Evolutionary conservation across 2,329 filamentous ascomycete genomes (phyloP), one percentile per base, ranked within the genome.

Genomic region (Colletotrichum salicis): DNA sequence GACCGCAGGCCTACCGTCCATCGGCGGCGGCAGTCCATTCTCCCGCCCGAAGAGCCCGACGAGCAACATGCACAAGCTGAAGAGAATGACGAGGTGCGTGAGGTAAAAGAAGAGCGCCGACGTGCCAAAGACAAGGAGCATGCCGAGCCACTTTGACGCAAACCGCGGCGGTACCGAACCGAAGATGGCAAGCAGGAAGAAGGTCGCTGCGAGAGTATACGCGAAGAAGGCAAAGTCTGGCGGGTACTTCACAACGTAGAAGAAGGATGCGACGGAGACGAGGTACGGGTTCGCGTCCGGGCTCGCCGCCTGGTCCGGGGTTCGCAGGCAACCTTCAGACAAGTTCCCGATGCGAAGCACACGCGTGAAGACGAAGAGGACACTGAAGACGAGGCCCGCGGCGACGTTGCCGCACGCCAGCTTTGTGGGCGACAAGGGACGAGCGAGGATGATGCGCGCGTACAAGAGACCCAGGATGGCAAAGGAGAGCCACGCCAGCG

Each of bases 31-130:
- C 3, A 76, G 66, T 6, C 73, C 80, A 1, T 78, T 77, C 0
- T 81, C 79, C 37, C 80, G 79, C 0, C 84, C 84, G 11, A 84
- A 80, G n/a, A 77, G 65, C 0, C 55, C 60, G 2, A 81, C 74
- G 35, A 81, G 60, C 4, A 78, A 4, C 1, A 57, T 29, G 1
- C 77, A 79, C 0, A 81, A 35, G 1, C 67, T 55, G 27, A 83
- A 78, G 4, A 84, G 70, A 2, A 83, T 48, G 19, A 81, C 48
- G 48, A 85, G 73, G 65, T 86, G 84, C 1, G 76, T 71, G 6
- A 85, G 71, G 74, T 86, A 86, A 61, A 86, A 86, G 77, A 86
- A 86, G 5, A 86, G 73, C 0, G 84, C 83, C 0, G 84, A 84
- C n/a, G 80, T 81, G n/a, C 84, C 84, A 72, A 83, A 85, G 24